Evolutionary conservation across 2,329 filamentous ascomycete species (phyloP), one percentile per base, ranked within the genome.

Genomic region (Domatiomyces catenatus): DNA sequence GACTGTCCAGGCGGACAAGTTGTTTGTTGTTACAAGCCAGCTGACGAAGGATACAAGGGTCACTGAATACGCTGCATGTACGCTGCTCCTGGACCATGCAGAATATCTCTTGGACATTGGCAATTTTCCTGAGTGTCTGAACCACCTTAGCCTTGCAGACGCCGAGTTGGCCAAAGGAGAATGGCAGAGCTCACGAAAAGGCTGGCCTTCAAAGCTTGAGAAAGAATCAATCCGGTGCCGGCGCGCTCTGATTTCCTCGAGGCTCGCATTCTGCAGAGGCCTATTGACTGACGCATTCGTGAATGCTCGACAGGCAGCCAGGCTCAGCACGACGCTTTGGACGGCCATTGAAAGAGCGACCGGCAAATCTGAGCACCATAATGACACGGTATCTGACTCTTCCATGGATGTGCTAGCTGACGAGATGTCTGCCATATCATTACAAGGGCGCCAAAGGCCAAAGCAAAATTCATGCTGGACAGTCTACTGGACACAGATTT

Each of bases 401-500:
- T 63, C 65, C 36, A 54, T 69, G n/a, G 63, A 68, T 10, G 55
- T 58, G 15, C 59, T 71, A 26, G 61, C 65, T 17, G 64, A 68
- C 19, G 63, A 64, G 4, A 59, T 71, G 10, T 64, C 67, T 48
- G 62, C 69, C 43, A 52, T 71, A 6, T 63, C 63, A 10, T 67
- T 58, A 56, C 65, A 54, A 61, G 45, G 28, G 17, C 17, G 10
- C 26, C n/a, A 45, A 10, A 24, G 17, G 17, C 24, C 19, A 28
- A 22, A 36, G 17, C 17, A 18, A 18, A 17, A 47, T 17, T 17
- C 26, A 15, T 24, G 17, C 19, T 12, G 45, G 48, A 80, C 86
- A 0, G 75, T 77, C 2, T 88, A 90, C 60, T 96, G 90, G 90
- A 73, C 76, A 5, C 71, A 94, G 18, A 80, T 92, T 6, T 77